Evolutionary conservation across 257 asterid species (phyloP).

Genomic region (Anisodus acutangulus): DNA sequence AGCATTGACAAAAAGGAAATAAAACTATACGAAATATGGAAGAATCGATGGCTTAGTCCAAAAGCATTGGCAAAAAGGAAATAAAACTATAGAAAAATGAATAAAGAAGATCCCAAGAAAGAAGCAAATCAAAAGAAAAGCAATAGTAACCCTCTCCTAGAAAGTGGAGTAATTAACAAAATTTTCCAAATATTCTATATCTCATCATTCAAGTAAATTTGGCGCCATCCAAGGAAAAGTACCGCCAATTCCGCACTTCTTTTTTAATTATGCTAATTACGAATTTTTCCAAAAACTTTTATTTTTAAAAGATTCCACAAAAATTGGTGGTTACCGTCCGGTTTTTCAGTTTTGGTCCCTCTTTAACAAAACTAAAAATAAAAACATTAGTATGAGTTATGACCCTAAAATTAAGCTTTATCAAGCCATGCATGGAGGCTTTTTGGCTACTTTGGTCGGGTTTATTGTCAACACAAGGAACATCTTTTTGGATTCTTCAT

Average conservation of each 20-base stretch:
- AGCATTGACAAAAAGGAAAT: too few relatives aligned
- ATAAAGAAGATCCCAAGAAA: slow-evolving; percentile 33
- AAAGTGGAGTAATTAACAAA: slow-evolving; percentile 2
- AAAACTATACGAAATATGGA: background rate
- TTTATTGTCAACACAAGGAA: slow-evolving; percentile 36
- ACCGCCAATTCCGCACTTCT: slow-evolving; percentile 47
- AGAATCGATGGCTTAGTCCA: slow-evolving; percentile 43
- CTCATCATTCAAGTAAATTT: slow-evolving; percentile 32
- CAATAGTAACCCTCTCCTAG: background rate
- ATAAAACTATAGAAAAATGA: background rate
- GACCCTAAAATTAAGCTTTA: slow-evolving; percentile 17
- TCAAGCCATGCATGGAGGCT: slow-evolving; percentile 37
- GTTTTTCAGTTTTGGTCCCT: slow-evolving; percentile 46
- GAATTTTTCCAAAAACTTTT: background rate
- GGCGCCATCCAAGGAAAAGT: slow-evolving; percentile 49
- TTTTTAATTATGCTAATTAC: background rate
- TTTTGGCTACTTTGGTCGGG: slow-evolving; percentile 45
- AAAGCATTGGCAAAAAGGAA: slow-evolving; percentile 36
- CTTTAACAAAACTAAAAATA: background rate
- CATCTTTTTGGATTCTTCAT: background rate
- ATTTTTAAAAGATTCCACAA: background rate
- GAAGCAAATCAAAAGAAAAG: slow-evolving; percentile 5
- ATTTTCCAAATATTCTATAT: background rate
- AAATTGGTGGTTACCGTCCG: slow-evolving; percentile 43
- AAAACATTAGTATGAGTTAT: background rate